These are phyloP conservation scores for Solanum appendiculatum DNA, from an alignment of 257 asterid genomes.

Conservation along the genomic window DNA sequence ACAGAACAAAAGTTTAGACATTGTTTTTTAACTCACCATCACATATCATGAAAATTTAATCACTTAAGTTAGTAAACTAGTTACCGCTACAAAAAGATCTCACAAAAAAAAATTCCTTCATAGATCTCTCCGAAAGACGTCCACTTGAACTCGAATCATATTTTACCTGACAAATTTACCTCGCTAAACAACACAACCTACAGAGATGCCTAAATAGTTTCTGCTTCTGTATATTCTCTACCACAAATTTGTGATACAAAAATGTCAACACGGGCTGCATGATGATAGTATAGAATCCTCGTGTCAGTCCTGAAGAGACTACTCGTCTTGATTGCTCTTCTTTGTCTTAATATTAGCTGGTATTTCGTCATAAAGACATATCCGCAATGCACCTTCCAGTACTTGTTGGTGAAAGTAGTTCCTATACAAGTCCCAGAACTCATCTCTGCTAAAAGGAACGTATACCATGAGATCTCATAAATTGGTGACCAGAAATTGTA, in stretches of 20 bases:
- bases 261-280: background rate
- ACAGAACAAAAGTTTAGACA: background rate
- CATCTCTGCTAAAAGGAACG: constrained; percentile 50
- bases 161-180: background rate
- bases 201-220: background rate
- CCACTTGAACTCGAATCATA: background rate
- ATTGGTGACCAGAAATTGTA: background rate
- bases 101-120: background rate
- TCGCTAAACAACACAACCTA: background rate
- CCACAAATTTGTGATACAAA: background rate
- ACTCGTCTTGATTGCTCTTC: background rate
- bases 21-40: background rate
- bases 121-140: background rate
- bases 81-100: background rate
- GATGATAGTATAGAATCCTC: background rate
- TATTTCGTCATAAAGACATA: constrained; percentile 56
- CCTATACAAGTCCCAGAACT: constrained; percentile 83
- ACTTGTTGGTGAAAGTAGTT: constrained; percentile 56
- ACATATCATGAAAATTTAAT: background rate
- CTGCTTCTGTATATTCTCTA: background rate
- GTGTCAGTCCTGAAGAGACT: background rate
- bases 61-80: background rate
- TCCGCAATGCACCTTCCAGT: constrained; percentile 55
- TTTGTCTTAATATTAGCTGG: background rate
- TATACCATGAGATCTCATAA: background rate